phyloP scores from a whole-genome alignment of 2,329 filamentous ascomycete species.

The Cytospora piceicola region DNA sequence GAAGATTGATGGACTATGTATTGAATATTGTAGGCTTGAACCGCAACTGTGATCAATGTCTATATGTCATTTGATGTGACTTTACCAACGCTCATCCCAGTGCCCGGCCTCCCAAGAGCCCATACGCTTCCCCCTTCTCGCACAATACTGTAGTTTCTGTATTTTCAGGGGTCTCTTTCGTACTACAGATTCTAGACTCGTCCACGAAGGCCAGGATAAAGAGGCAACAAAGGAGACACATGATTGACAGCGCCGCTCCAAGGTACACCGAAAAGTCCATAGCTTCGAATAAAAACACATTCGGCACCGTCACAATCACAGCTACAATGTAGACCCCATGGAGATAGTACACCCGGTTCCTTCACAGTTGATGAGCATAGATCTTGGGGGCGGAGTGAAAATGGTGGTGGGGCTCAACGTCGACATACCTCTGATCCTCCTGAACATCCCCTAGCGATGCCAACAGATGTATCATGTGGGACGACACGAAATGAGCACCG shows the following conservation, averaged over 20 bases:
- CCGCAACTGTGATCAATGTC: too few species aligned
- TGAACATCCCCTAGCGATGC: conserved; percentile 4
- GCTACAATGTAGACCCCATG: not conserved
- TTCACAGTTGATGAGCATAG: not conserved
- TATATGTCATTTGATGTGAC: too few species aligned
- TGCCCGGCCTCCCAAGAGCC: too few species aligned
- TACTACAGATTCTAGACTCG: not conserved
- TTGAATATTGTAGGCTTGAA: too few species aligned
- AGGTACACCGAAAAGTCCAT: not conserved
- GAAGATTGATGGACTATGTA: too few species aligned
- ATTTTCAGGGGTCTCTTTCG: not conserved
- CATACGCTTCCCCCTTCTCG: not conserved
- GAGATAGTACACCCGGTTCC: conserved; percentile 2
- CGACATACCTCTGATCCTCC: conserved; percentile 5
- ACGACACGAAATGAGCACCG: not conserved
- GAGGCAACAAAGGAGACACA: not conserved
- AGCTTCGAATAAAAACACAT: not conserved
- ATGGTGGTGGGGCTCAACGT: too few species aligned
- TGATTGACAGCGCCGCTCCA: not conserved
- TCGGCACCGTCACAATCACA: not conserved
- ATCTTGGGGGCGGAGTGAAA: not conserved
- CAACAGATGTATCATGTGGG: conserved; percentile 5
- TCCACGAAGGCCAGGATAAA: not conserved
- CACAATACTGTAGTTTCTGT: not conserved
- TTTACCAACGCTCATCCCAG: too few species aligned